A percentile compares a stretch with the other conserved stretches of the same genome.
Conservation (phyloP, 495 filamentous ascomycete genomes). For the Aspergillus mulundensis region DNA sequence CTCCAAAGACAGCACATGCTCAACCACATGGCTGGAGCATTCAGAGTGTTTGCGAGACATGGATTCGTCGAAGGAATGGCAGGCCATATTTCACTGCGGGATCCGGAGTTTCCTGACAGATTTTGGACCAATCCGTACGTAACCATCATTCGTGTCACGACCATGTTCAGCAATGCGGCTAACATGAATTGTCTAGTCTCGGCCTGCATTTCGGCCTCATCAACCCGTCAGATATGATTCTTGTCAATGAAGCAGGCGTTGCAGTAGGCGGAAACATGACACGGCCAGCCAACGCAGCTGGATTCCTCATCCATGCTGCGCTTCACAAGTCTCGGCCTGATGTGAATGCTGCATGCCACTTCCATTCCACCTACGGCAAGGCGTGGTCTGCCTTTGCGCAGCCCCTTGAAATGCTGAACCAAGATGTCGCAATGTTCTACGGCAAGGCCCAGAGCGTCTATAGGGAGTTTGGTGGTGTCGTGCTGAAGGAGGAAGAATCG, state of each 20-base stretch:
- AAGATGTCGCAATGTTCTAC: constrained; percentile 42
- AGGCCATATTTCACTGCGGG: constrained; percentile 37
- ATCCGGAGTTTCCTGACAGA: constrained; percentile 22
- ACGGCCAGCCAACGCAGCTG: constrained; percentile 47
- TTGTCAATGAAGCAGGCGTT: constrained; percentile 30
- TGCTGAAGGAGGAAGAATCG: constrained; percentile 48
- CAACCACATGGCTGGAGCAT: constrained; percentile 44
- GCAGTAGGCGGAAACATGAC: constrained; percentile 31
- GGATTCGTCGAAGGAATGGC: constrained; percentile 29
- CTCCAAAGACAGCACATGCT: constrained; percentile 47
- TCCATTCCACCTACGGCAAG: constrained; percentile 25
- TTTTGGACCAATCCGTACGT: constrained; percentile 56
- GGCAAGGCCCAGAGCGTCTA: constrained; percentile 49
- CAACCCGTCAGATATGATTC: constrained; percentile 30
- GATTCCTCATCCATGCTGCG: constrained; percentile 52
- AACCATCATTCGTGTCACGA: constrained; percentile 28
- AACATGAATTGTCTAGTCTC: not conserved
- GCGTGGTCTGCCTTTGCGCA: constrained; percentile 27
- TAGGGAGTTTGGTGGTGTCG: constrained; percentile 52
- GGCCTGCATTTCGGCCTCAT: constrained; percentile 44
- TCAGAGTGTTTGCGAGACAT: constrained; percentile 25
- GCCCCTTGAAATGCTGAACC: constrained; percentile 25
- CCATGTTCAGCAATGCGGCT: constrained; percentile 17
- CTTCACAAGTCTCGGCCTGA: constrained; percentile 30
- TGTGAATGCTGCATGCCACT: constrained; percentile 32